Evolutionary conservation across 192 early-diverging fungal species (phyloP).

Genomic region (Thamnidium elegans): DNA sequence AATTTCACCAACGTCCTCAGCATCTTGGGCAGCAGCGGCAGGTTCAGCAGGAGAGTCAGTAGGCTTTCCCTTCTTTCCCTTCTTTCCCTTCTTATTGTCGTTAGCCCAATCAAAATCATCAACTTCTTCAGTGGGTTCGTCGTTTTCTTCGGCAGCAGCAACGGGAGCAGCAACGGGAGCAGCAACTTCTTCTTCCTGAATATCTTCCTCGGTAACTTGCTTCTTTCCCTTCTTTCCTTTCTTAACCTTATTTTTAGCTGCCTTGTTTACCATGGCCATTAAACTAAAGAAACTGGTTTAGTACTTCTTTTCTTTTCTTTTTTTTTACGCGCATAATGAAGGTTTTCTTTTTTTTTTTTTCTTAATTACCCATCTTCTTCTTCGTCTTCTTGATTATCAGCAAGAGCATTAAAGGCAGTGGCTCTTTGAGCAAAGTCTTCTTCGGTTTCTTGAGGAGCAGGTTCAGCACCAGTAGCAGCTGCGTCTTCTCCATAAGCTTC

Average conservation of each 20-base stretch:
- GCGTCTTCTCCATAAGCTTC: conserved; percentile 54
- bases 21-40: background rate
- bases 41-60: conserved; percentile 48
- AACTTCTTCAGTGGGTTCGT: conserved; percentile 47
- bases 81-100: conserved; percentile 46
- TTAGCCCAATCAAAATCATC: conserved; percentile 68
- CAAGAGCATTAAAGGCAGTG: conserved; percentile 19
- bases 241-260: conserved; percentile 53
- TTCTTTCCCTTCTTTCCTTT: conserved; percentile 36
- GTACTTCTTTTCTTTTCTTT: background rate
- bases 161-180: conserved; percentile 4
- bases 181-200: conserved; percentile 4
- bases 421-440: conserved; percentile 24
- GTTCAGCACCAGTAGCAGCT: conserved; percentile 33
- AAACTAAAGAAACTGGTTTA: conserved; percentile 21
- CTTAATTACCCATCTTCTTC: conserved; percentile 43
- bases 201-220: conserved; percentile 1
- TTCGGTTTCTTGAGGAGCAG: conserved; percentile 22
- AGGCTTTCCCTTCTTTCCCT: conserved; percentile 43
- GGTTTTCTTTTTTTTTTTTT: background rate
- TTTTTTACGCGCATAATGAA: conserved; percentile 10
- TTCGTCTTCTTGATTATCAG: conserved; percentile 37
- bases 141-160: conserved; percentile 3
- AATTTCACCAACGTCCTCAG: conserved; percentile 42
- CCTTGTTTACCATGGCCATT: conserved; percentile 46